phyloP scores from a whole-genome alignment of 148 eudicot species.

The Arctostaphylos glauca region DNA sequence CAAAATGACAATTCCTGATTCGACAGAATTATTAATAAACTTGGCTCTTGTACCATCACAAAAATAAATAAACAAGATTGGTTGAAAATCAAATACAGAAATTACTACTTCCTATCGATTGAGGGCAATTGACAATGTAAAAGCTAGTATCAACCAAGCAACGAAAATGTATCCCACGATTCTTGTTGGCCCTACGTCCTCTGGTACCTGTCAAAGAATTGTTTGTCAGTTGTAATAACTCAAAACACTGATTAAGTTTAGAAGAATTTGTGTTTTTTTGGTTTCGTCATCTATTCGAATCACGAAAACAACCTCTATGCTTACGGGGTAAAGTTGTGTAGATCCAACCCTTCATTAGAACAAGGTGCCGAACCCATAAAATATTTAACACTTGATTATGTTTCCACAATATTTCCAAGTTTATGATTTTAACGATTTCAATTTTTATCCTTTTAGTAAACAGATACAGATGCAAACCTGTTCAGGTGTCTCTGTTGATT shows the following conservation, averaged over 20 bases:
- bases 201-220: conserved; percentile 51
- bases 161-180: conserved; percentile 55
- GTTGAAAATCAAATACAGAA: neutral
- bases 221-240: too few species aligned
- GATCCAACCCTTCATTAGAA: too few species aligned
- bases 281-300: neutral
- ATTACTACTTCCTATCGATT: conserved; percentile 19
- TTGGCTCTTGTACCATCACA: neutral
- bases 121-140: conserved; percentile 38
- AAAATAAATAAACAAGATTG: neutral
- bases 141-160: conserved; percentile 52
- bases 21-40: neutral
- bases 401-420: too few species aligned
- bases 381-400: too few species aligned
- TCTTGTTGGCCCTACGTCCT: conserved; percentile 68
- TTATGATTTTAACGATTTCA: too few species aligned
- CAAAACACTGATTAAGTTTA: neutral
- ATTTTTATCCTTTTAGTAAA: too few species aligned
- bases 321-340: too few species aligned
- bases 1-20: neutral
- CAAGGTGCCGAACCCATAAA: too few species aligned
- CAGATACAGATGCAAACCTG: conserved; percentile 34
- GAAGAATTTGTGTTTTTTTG: neutral
- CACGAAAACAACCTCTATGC: too few species aligned
- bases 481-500: conserved; percentile 47